Evolutionary conservation across 176 grass and related monocot species (phyloP), one percentile per base, ranked within the genome.

Genomic region (Avena insularis): DNA sequence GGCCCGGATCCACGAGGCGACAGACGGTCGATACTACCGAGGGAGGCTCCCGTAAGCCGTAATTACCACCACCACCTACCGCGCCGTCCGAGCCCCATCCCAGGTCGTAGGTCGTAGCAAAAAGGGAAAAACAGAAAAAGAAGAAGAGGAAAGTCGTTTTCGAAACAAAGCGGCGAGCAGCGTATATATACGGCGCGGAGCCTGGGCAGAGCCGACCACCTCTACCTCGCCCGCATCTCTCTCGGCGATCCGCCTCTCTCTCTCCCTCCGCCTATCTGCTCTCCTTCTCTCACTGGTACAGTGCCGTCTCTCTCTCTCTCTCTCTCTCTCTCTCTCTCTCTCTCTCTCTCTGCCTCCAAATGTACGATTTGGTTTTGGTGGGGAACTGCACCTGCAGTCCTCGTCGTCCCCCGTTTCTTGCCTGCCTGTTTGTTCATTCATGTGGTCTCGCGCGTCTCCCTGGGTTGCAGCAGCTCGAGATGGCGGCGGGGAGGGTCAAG

Each of bases 401-500:
- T 43, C 40, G 40, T 8, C 40, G 40, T 43, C 40, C 40, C 60
- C 9, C 19, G 2, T 1, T 3, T 36, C 29, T 55, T 4, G 16
- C 0, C 7, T 72, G 16, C n/a, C 11, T 27, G 2, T 1, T 3
- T 36, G 48, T 55, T 4, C 23, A 23, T 17, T 76, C 29, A 77
- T 31, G 15, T 9, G 47, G 21, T 53, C 40, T 43, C 40, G 45
- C 23, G 73, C 48, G 48, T 77, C 6, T n/a, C 14, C 9, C 12
- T 80, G 12, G n/a, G 19, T 7, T 15, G 40, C 40, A 43, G 38
- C 21, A 80, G 40, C 35, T 6, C 11, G 51, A 77, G 79, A 84
- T 92, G 91, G 90, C 83, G 75, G 67, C 77, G 82, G 87, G 65
- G 66, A 71, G 76, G 67, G 74, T 77, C 50, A 92, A 89, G 84